Conservation (phyloP, 2,329 filamentous ascomycete genomes). For the Monilinia fructicola region DNA sequence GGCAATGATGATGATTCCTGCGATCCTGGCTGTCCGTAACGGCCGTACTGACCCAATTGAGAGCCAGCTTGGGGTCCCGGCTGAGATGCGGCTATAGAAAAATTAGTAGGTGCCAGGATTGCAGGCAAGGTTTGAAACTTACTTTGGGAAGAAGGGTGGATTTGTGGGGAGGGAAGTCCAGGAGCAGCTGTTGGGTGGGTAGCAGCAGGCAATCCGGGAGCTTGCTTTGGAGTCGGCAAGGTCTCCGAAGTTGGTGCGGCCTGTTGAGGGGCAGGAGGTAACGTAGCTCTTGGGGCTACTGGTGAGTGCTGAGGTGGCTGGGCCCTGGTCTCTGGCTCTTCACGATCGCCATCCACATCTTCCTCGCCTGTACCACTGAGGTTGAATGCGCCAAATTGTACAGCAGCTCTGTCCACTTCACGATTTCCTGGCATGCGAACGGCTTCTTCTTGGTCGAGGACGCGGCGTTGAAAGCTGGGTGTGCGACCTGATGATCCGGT, state of each 20-base stretch:
- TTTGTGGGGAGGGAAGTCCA: slow-evolving; percentile 42
- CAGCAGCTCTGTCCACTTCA: slow-evolving; percentile 85
- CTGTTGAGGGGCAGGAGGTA: slow-evolving; percentile 68
- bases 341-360: slow-evolving; percentile 90
- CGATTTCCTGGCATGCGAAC: slow-evolving; percentile 98
- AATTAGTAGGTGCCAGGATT: not conserved
- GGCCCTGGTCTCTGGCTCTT: slow-evolving; percentile 90
- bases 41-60: slow-evolving; percentile 59
- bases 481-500: slow-evolving; percentile 62
- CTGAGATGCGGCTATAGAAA: slow-evolving; percentile 30
- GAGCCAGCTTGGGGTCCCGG: slow-evolving; percentile 38
- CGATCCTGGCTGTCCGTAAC: slow-evolving; percentile 62
- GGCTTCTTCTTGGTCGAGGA: slow-evolving; percentile 93
- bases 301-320: slow-evolving; percentile 94
- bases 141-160: slow-evolving; percentile 43
- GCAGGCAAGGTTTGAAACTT: not conserved
- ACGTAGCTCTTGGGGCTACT: slow-evolving; percentile 77
- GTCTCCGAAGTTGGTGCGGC: slow-evolving; percentile 55
- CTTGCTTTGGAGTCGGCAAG: slow-evolving; percentile 48
- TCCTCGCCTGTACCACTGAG: slow-evolving; percentile 74
- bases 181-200: slow-evolving; percentile 45
- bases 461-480: slow-evolving; percentile 78
- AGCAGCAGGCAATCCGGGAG: slow-evolving; percentile 51
- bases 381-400: slow-evolving; percentile 95
- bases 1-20: slow-evolving; percentile 60